Conservation (phyloP, 2,329 filamentous ascomycete genomes). For the Juglanconis oblonga region DNA sequence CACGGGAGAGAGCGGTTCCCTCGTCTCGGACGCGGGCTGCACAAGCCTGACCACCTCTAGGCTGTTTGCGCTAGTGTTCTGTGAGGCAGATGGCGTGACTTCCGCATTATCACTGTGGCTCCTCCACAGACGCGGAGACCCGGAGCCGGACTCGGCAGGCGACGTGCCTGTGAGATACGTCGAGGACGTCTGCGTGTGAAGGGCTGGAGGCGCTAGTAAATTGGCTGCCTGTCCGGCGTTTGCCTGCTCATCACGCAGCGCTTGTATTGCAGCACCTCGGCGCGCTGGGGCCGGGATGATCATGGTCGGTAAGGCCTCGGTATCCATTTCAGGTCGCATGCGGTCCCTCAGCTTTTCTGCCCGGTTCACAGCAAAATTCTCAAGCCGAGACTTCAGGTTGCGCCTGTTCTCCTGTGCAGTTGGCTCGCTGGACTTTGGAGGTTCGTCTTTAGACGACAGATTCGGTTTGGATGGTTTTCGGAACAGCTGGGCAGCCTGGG, state of each 20-base stretch:
- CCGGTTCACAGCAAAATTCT: slow-evolving; percentile 60
- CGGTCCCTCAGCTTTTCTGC: slow-evolving; percentile 58
- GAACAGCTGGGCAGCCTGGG: slow-evolving; percentile 29
- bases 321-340: slow-evolving; percentile 51
- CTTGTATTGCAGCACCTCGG: slow-evolving; percentile 53
- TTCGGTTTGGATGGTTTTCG: slow-evolving; percentile 18
- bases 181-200: slow-evolving; percentile 1
- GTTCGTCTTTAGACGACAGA: slow-evolving; percentile 4
- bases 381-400: slow-evolving; percentile 56
- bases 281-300: slow-evolving; percentile 61
- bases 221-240: slow-evolving; percentile 2
- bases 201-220: slow-evolving; percentile 2
- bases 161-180: not conserved
- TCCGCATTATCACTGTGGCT: slow-evolving; percentile 7
- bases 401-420: slow-evolving; percentile 33
- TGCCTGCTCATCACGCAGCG: slow-evolving; percentile 54
- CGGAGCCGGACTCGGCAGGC: slow-evolving; percentile 1
- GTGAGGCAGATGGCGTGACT: not conserved
- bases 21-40: not conserved
- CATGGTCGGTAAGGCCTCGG: slow-evolving; percentile 54
- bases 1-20: slow-evolving; percentile 1
- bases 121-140: slow-evolving; percentile 14
- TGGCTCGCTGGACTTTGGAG: slow-evolving; percentile 2
- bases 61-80: not conserved
- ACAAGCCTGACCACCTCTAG: not conserved